Conservation (phyloP, 305 asterid species). For the Salvia sclarea region DNA sequence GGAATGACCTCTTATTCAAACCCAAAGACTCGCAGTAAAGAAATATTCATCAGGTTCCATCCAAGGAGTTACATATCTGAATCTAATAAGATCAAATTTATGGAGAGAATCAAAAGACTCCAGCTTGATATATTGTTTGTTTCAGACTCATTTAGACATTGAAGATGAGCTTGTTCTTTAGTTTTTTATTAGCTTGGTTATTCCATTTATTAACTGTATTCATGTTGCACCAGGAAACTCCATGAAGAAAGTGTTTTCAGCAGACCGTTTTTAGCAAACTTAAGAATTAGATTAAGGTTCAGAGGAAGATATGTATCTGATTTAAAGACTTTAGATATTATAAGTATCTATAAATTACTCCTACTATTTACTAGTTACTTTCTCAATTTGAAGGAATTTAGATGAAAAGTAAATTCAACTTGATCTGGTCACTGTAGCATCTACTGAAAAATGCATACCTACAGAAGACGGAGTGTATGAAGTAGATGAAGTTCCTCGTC, state of each 20-base stretch:
- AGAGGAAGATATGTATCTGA: no score
- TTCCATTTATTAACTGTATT: not conserved
- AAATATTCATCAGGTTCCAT: slow-evolving; percentile 11
- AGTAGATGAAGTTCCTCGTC: slow-evolving; percentile 36
- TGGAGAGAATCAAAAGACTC: slow-evolving; percentile 13
- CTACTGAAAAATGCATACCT: slow-evolving; percentile 19
- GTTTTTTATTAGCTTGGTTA: not conserved
- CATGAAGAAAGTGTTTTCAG: no score
- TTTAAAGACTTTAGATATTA: no score
- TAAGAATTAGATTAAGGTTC: no score
- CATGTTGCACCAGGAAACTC: not conserved
- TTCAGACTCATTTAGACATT: not conserved
- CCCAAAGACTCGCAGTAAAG: not conserved
- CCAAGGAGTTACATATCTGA: not conserved
- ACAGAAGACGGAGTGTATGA: slow-evolving; percentile 30
- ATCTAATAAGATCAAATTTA: not conserved
- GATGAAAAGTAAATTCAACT: slow-evolving; percentile 19
- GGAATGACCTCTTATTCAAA: slow-evolving; percentile 21
- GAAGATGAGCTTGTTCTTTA: not conserved
- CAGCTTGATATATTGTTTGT: slow-evolving; percentile 1
- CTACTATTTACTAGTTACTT: no score
- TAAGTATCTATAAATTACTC: no score
- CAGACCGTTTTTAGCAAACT: no score
- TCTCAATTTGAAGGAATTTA: no score
- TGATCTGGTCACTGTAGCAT: slow-evolving; percentile 32